Evolutionary conservation across 1,284 basidiomycete genomes (phyloP).

Genomic region (Termitomyces sp.): DNA sequence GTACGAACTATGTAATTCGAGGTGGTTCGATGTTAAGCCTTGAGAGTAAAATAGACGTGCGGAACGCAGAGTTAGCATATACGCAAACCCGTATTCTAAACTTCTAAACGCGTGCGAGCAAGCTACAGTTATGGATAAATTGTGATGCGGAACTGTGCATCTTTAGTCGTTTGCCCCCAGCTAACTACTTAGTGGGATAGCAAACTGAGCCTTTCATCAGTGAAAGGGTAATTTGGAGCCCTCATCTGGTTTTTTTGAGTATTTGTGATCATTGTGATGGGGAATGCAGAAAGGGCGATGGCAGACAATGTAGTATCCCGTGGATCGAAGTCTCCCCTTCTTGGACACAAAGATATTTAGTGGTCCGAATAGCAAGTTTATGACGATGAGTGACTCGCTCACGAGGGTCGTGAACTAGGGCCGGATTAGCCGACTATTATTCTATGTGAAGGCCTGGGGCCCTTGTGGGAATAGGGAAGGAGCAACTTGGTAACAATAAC

Average conservation of each 20-base stretch:
- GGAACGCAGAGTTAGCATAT: conserved; percentile 13
- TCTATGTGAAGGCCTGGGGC: not conserved
- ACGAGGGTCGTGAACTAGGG: not conserved
- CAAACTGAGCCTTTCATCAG: too few species aligned
- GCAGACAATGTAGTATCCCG: too few species aligned
- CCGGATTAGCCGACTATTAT: not conserved
- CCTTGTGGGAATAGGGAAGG: not conserved
- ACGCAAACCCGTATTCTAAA: conserved; percentile 4
- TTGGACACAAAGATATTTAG: too few species aligned
- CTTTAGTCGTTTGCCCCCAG: not conserved
- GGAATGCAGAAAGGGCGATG: not conserved
- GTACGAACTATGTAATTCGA: not conserved
- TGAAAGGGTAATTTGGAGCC: too few species aligned
- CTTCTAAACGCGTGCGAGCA: conserved; percentile 19
- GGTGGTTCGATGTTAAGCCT: conserved; percentile 11
- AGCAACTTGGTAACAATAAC: not conserved
- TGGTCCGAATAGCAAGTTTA: too few species aligned
- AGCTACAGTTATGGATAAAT: conserved; percentile 27
- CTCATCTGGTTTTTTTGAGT: too few species aligned
- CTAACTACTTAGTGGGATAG: not conserved
- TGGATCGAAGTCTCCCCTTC: too few species aligned
- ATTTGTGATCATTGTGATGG: not conserved
- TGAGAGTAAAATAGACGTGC: conserved; percentile 20
- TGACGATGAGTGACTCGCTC: not conserved
- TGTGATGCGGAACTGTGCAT: conserved; percentile 21